Evolutionary conservation across 1,284 basidiomycete genomes (phyloP), one percentile per base, ranked within the genome.

Genomic region (Caloboletus firmus): DNA sequence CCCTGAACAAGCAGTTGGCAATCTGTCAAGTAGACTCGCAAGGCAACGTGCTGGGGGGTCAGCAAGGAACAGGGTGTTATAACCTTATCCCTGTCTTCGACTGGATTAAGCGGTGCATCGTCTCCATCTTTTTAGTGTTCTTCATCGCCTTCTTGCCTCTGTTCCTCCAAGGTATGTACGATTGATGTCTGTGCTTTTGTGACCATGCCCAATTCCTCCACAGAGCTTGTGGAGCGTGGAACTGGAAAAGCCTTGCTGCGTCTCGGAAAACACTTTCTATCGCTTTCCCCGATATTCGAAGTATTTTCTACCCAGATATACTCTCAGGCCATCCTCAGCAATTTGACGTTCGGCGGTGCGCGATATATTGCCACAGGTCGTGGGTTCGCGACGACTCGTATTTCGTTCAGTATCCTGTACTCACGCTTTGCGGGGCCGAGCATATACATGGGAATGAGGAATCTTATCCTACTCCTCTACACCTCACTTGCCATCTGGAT

Each of bases 241-340:
- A 94, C 94, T 36, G 91, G 93, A 58, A 93, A 91, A 67, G 95
- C 95, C n/a, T 74, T 97, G 46, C 82, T 96, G 49, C 94, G 95
- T 65, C 83, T 98, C 18, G 89, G 82, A 61, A 97, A 96, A 72
- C 95, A 98, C 73, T 96, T 98, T 81, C 72, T 95, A 61, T 98
- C 95, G 37, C 78, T 96, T 50, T 95, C 95, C 49, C 95, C 95
- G 20, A 82, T 98, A 53, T 98, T 98, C 74, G 95, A 98, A 72
- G 94, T 98, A 52, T 98, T 98, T 77, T 95, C 92, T 51, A 98
- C 95, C 0, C 95, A 97, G 73, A 96, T 98, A 65, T 95, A 97
- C 76, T 93, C 93, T 59, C 91, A 98, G 72, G 90, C 95, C 59
- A 93, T 98, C 67, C 78, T 96, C 64, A 96, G 89, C 75, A 95